Base-by-base conservation (phyloP, 352 stramenopile genomes). In the Pythium utonaiense region DNA sequence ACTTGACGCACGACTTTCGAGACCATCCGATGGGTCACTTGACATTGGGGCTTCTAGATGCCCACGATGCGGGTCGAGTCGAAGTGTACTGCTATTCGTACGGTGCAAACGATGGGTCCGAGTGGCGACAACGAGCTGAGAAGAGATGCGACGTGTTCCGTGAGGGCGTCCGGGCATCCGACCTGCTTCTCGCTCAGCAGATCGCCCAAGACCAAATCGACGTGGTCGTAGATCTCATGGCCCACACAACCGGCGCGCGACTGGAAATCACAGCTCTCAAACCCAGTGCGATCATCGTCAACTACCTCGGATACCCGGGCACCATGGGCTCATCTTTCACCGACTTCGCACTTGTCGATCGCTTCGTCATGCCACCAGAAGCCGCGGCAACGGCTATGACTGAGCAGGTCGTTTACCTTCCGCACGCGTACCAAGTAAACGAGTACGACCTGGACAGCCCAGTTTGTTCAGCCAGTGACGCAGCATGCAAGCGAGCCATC, bases 1-100 rank as follows among this genome's bases (percentile, higher is more conserved):
- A 98, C 55, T 33, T 97, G 19, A 95, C 86, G 59, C 93, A 79
- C 38, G 86, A 98, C 71, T 96, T 98, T 53, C 79, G 86, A 1
- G 93, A 98, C 61, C 91, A 98, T 57, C 88, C 93, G 8, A 98
- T 98, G 90, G 93, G 88, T 2, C 88, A 96, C 38, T 71, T 98
- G 21, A 97, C 85, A 16, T 53, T 89, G 3, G 89, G 91, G 1
- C 59, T 97, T 6, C 60, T 98, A 10, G 78, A 95, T 21, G 61
- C 82, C 10, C 91, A 97, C 59, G 50, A 93, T 36, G 31, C 47
- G n/a, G 28, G 31, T 2, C 34, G 41, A 17, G 66, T 96, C 21
- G 60, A 88, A 8, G 72, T 72, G 1, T 75, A 70, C 57, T 88
- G 79, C 62, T 93, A 91, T 56, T 89, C 87, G 30, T 98, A 97